Percentiles rank a stretch among this genome's conserved stretches.
These are phyloP conservation scores for Lasiosphaeria ovina DNA, from an alignment of 495 filamentous ascomycete genomes.

Conservation along the genomic window DNA sequence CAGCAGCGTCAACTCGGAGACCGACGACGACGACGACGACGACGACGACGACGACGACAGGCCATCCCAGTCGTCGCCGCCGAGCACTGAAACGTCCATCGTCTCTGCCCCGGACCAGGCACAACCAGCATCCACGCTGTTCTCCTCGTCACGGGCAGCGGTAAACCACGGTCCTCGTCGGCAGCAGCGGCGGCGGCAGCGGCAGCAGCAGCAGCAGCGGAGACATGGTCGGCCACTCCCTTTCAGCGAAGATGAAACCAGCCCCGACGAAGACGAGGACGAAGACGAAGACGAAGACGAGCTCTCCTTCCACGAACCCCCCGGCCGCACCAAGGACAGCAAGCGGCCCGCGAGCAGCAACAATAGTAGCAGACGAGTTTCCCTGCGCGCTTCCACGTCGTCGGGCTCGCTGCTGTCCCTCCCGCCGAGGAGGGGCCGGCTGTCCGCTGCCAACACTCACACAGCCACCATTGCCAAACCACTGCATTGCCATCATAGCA, in stretches of 20 bases:
- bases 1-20: background rate
- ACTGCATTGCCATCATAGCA: too few species aligned
- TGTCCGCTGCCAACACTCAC: too few species aligned
- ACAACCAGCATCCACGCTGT: background rate
- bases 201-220: background rate
- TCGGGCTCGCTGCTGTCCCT: too few species aligned
- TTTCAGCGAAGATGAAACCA: background rate
- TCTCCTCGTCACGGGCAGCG: background rate
- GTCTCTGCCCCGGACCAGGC: background rate
- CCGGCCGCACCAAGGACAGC: too few species aligned
- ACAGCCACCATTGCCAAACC: background rate
- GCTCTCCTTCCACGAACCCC: constrained; percentile 3
- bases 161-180: too few species aligned
- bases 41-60: constrained; percentile 1
- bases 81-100: constrained; percentile 7
- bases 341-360: too few species aligned
- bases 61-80: background rate
- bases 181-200: background rate
- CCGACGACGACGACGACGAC: background rate
- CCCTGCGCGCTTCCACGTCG: too few species aligned
- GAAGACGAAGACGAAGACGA: constrained; percentile 8
- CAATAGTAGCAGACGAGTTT: too few species aligned
- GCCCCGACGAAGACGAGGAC: constrained; percentile 13
- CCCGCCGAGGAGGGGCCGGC: too few species aligned
- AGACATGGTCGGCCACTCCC: background rate